Base-by-base conservation (phyloP, 2,329 filamentous ascomycete genomes). In the Aspergillus sp. region DNA sequence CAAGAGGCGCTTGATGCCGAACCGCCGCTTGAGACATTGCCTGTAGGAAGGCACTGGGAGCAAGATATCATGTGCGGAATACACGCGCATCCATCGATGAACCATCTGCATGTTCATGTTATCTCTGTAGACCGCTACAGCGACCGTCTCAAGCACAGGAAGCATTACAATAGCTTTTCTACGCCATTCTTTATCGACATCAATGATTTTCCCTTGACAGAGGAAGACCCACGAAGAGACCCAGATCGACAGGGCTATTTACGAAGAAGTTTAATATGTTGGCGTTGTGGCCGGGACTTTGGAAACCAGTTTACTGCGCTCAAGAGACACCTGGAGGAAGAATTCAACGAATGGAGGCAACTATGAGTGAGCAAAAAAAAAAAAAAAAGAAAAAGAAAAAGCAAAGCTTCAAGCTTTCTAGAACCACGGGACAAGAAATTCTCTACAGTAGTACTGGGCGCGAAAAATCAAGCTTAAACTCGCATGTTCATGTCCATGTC, bases 161-260 rank as follows among this genome's bases (percentile, higher is more conserved):
- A 92, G 72, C 95, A 98, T 76, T 98, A 97, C 76, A 91, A 95
- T 70, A 95, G 90, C 62, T 98, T 98, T 75, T 86, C 85, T 33
- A 96, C 93, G 52, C 84, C 84, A 3, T 99, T 98, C 72, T 84
- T 99, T 21, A 84, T 98, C 12, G 80, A 83, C 15, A 68, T 98
- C 24, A 86, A 86, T 21, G 90, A 93, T 59, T 93, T 97, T 50
- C 93, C 95, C 4, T 76, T 98, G 31, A 79, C 81, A 0, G 61
- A 78, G 24, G 84, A 87, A 55, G 91, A 96, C 71, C 73, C 76
- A 46, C 78, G 91, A 58, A 80, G 87, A 62, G 70, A 85, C 56
- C 82, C 85, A 0, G 79, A 77, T 0, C 75, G 74, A 57, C 77
- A 82, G 55, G 80, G 82, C 17, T 92, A 89, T 74, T 74, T 92